These are phyloP conservation scores for Saccharomycopsis sp. DNA, from an alignment of 805 yeast genomes.

Conservation along the genomic window DNA sequence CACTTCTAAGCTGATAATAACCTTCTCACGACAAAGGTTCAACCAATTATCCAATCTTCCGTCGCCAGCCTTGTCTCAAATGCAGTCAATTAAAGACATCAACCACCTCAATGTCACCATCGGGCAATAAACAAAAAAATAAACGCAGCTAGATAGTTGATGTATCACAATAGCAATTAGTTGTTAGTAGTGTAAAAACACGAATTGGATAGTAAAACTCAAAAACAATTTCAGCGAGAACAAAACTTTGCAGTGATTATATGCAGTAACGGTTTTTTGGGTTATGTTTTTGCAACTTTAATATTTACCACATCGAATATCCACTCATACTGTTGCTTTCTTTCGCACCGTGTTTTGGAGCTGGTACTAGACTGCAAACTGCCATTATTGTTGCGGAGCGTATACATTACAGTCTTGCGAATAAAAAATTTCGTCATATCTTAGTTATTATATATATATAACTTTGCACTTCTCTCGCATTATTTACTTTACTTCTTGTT, in stretches of 20 bases:
- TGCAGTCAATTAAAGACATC: neutral
- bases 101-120: neutral
- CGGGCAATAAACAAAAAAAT: neutral
- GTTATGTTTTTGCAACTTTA: neutral
- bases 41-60: neutral
- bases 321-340: neutral
- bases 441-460: neutral
- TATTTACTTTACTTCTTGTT: neutral
- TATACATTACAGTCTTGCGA: neutral
- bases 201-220: neutral
- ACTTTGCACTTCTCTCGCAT: neutral
- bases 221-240: neutral
- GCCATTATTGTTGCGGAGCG: neutral
- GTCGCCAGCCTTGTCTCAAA: neutral
- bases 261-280: slow-evolving; percentile 4
- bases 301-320: neutral
- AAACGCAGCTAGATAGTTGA: neutral
- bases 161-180: neutral
- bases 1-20: neutral
- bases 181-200: neutral
- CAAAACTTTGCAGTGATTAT: neutral
- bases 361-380: neutral
- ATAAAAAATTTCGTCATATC: neutral
- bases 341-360: neutral
- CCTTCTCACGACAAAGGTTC: neutral